Base-by-base conservation (phyloP, 169 alveolate genomes). In the Plasmodium inui region DNA sequence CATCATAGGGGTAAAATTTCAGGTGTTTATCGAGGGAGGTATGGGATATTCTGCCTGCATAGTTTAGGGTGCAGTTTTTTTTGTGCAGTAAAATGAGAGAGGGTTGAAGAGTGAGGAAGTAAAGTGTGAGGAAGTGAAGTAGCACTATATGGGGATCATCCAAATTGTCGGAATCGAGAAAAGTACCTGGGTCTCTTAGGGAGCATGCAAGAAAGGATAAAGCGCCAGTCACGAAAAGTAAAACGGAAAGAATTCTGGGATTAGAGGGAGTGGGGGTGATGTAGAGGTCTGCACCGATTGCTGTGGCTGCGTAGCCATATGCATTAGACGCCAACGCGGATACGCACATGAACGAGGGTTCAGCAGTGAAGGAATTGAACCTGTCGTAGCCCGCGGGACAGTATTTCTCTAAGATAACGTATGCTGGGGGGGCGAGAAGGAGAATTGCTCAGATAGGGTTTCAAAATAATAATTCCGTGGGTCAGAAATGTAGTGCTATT, bases 151-250 rank as follows among this genome's bases (percentile, higher is more conserved):
- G 22, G 70, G 28, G 26, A 50, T 50, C 19, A 12, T 14, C 61
- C 61, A 50, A 50, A 50, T 50, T 12, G 17, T 50, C 14, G 26
- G 22, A 22, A 72, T 50, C 26, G 78, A 84, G 57, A 14, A 72
- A 70, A 70, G 28, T 85, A 85, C 93, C 93, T 1, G 93, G 84
- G 44, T 85, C 85, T 26, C 93, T 85, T 74, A 85, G 71, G 57
- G 93, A 85, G 61, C 82, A 61, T 19, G 32, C 19, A 46, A 72
- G 78, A 76, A 85, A 85, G 14, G 93, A 85, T 32, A 53, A 10
- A 12, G 57, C 37, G 3, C 93, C 71, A 85, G 78, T 44, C 30
- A 39, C 19, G 28, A 85, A 85, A 46, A 85, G 84, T 26, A 85
- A 12, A 28, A 53, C 7, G 78, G 85, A 85, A 26, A 74, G 41